Percentiles rank a stretch among this genome's conserved stretches.
phyloP scores from a whole-genome alignment of 2,329 filamentous ascomycete genomes.

The Talaromyces sp. region DNA sequence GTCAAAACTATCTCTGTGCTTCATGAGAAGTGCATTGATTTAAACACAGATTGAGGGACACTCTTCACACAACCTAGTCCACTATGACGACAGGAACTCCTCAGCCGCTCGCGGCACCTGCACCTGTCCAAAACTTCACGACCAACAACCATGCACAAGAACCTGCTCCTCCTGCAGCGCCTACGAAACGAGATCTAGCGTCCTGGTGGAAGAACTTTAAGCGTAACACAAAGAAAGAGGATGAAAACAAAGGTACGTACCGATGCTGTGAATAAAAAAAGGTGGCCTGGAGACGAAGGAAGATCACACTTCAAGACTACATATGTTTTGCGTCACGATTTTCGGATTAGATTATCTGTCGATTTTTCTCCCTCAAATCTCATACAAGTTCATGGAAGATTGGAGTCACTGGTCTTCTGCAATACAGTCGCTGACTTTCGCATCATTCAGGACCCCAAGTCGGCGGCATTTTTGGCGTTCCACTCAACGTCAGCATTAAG shows the following conservation, averaged over 20 bases:
- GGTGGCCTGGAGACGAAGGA: not conserved
- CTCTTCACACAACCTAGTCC: conserved; percentile 2
- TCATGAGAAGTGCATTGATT: not conserved
- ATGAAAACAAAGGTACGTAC: conserved; percentile 56
- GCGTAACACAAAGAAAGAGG: conserved; percentile 61
- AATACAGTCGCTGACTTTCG: not conserved
- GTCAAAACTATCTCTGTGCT: not conserved
- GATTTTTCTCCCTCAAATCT: not conserved
- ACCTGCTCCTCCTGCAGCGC: conserved; percentile 63
- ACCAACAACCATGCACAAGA: conserved; percentile 35
- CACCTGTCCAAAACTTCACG: conserved; percentile 31
- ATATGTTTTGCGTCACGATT: not conserved
- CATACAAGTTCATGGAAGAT: not conserved
- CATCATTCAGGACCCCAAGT: conserved; percentile 39
- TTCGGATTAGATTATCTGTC: not conserved
- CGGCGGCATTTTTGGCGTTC: conserved; percentile 89
- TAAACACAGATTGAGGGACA: not conserved
- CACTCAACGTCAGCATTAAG: conserved; percentile 87
- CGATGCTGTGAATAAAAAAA: too few relatives aligned
- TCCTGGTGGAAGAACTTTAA: conserved; percentile 99
- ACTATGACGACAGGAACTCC: conserved; percentile 39
- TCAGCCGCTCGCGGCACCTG: conserved; percentile 33
- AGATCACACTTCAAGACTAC: not conserved
- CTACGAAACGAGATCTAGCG: conserved; percentile 80
- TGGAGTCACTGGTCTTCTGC: not conserved